phyloP scores from a whole-genome alignment of 2,329 filamentous ascomycete species.

The Tothia fuscella region DNA sequence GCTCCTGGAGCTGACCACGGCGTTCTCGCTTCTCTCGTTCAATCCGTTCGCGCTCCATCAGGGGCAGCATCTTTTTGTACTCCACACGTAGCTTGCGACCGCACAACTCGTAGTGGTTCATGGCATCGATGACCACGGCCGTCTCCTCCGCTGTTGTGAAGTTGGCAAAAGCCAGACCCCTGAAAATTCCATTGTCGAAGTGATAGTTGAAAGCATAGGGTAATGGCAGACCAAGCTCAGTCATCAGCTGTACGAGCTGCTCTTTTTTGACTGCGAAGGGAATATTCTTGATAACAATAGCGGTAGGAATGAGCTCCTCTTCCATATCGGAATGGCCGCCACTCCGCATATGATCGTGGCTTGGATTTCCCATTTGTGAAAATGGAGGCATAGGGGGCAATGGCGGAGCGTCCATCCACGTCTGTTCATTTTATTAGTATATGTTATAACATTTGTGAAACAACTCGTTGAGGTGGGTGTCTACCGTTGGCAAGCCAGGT shows the following conservation, averaged over 20 bases:
- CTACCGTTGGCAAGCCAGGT: conserved; percentile 60
- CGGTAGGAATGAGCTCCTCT: conserved; percentile 92
- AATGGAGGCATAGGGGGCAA: conserved; percentile 32
- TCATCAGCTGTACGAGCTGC: conserved; percentile 85
- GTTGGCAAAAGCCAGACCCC: conserved; percentile 93
- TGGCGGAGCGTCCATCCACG: conserved; percentile 47
- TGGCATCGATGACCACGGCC: conserved; percentile 75
- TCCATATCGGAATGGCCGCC: conserved; percentile 41
- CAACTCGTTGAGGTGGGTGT: not conserved
- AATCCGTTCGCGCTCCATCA: conserved; percentile 88
- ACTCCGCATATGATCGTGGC: conserved; percentile 19
- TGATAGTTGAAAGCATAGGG: conserved; percentile 99
- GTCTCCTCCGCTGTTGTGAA: conserved; percentile 95
- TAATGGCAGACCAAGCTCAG: conserved; percentile 80
- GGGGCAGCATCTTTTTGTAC: conserved; percentile 98
- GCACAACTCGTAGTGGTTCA: conserved; percentile 94
- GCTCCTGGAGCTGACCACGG: conserved; percentile 89
- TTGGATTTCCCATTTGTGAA: conserved; percentile 23
- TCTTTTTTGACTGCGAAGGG: conserved; percentile 98
- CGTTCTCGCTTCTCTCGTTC: conserved; percentile 95
- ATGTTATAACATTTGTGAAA: conserved; percentile 13
- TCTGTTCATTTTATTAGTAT: conserved; percentile 29
- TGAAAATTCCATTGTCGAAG: conserved; percentile 95
- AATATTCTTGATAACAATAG: conserved; percentile 99
- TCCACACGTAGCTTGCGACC: conserved; percentile 90